Evolutionary conservation across 148 eudicot genomes (phyloP), one percentile per base, ranked within the genome.

Genomic region (Vaccinium macrocarpon): DNA sequence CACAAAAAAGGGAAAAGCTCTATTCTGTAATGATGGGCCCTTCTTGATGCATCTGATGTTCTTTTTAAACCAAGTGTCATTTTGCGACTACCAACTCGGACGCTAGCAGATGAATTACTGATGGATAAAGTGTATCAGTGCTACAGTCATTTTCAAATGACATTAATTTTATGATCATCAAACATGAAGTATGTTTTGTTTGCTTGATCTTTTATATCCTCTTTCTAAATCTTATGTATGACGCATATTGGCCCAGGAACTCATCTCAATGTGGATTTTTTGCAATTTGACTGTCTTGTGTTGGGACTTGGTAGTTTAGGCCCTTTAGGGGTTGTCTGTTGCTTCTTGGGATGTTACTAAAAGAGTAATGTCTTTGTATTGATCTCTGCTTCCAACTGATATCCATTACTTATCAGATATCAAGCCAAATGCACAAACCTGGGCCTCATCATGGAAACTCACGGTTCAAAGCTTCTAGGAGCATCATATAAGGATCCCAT

Each of bases 391-490:
- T 38, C 75, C 29, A 76, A 75, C 71, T 78, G 79, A 55, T 80
- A 29, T 70, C 49, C 10, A n/a, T 21, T 68, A 6, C 16, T 18
- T 56, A 10, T 10, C 89, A 96, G 98, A 78, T 70, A 90, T 27
- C 88, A 94, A 72, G 87, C 96, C 53, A 86, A 83, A 52, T 2
- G 35, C 84, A 90, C 97, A 46, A 97, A 97, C 88, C 82, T 97
- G 90, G 99, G 99, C 5, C 90, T 92, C 2, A 29, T 95, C 13
- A 92, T 97, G 97, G 98, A 95, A 86, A 80, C 87, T 78, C 93
- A 97, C 85, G 93, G 93, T 53, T 92, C 93, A 25, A 92, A 90
- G 89, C 92, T 92, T 64, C 61, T 97, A 29, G 99, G 99, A n/a
- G 85, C 77, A 75, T 80, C 86, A 21, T 97, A 97, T 89, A 83